Conservation (phyloP, 164 flowering plant species). For the Umbellularia californica region DNA sequence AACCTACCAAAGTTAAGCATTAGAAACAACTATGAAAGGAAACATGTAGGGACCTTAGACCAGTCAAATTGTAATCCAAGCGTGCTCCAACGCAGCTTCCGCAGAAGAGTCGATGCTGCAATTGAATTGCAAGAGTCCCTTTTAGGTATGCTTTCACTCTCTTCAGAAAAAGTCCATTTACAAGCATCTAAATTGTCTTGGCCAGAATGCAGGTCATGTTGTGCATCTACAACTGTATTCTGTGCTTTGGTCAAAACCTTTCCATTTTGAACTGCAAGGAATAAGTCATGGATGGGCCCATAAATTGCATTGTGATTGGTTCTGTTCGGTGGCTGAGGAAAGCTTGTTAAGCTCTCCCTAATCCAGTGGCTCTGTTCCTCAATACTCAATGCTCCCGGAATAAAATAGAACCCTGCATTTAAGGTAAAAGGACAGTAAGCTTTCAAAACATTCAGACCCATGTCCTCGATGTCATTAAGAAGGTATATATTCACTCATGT, state of each 20-base stretch:
- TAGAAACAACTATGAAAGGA: neutral
- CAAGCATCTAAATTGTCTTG: constrained; percentile 18
- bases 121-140: constrained; percentile 44
- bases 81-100: constrained; percentile 95
- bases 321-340: constrained; percentile 95
- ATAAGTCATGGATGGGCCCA: constrained; percentile 65
- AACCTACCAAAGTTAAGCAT: neutral
- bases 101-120: constrained; percentile 58
- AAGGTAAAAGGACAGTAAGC: constrained; percentile 4
- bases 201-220: constrained; percentile 11
- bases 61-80: constrained; percentile 97
- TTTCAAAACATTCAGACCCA: neutral
- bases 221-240: constrained; percentile 11
- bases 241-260: constrained; percentile 48
- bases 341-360: constrained; percentile 68
- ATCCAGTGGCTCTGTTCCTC: constrained; percentile 85
- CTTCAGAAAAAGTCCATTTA: constrained; percentile 50
- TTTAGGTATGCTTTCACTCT: constrained; percentile 18
- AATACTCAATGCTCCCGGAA: constrained; percentile 75
- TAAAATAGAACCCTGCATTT: constrained; percentile 80
- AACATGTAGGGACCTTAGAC: constrained; percentile 69
- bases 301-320: constrained; percentile 86
- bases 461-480: neutral
- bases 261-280: constrained; percentile 48
- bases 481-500: neutral